Percentiles rank a stretch among this genome's conserved stretches.
Evolutionary conservation across 1,284 basidiomycete species (phyloP).

Genomic region (Leccinum angustisporum): DNA sequence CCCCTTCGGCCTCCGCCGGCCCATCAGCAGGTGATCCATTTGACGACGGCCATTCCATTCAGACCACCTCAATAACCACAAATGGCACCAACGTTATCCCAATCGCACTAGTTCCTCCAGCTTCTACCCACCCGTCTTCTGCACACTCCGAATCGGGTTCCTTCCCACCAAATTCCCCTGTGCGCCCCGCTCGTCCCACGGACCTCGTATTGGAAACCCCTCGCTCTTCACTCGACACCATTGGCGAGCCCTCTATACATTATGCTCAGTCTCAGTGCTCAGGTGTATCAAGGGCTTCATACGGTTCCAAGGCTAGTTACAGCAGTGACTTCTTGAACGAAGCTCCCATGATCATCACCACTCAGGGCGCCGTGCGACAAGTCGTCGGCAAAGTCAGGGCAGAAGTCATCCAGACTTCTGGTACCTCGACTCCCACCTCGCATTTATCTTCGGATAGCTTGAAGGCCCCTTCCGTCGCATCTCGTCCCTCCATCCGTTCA

Average conservation of each 20-base stretch:
- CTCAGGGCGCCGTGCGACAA: conserved; percentile 62
- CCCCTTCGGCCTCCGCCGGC: conserved; percentile 20
- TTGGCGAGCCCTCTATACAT: conserved; percentile 38
- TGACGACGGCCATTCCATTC: conserved; percentile 71
- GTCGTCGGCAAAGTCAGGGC: conserved; percentile 75
- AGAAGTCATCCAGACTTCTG: conserved; percentile 68
- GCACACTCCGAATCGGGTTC: conserved; percentile 25
- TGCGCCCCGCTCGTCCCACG: conserved; percentile 61
- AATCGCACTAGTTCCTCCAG: conserved; percentile 73
- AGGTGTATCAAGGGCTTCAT: conserved; percentile 62
- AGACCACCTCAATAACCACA: conserved; percentile 66
- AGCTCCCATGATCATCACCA: conserved; percentile 76
- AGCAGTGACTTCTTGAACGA: conserved; percentile 77
- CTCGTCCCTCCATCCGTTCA: conserved; percentile 52
- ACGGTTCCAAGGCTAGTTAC: conserved; percentile 70
- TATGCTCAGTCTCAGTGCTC: conserved; percentile 57
- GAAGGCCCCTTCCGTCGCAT: conserved; percentile 38
- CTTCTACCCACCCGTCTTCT: conserved; percentile 38
- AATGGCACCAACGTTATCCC: conserved; percentile 82
- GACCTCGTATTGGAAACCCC: conserved; percentile 61
- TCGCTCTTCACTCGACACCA: conserved; percentile 55
- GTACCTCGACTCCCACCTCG: conserved; percentile 34
- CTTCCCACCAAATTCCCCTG: conserved; percentile 43
- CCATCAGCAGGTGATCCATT: conserved; percentile 62
- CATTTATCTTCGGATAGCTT: conserved; percentile 38